phyloP scores from a whole-genome alignment of 331 rosid species.

The Malus hybrid region DNA sequence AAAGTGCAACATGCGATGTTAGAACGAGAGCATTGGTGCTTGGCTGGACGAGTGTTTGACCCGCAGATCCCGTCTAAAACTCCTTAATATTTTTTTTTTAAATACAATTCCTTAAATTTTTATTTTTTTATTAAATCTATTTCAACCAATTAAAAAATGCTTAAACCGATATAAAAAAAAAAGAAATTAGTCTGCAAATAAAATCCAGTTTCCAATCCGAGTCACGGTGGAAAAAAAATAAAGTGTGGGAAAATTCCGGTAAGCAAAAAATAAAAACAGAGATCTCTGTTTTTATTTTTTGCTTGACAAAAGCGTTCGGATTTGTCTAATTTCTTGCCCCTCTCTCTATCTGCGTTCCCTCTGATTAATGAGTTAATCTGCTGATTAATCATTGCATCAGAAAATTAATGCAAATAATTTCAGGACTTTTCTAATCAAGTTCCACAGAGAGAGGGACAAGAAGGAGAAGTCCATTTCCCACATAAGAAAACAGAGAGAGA shows the following conservation, averaged over 20 bases:
- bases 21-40: not conserved
- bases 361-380: not conserved
- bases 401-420: not conserved
- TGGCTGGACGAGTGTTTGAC: slow-evolving; percentile 14
- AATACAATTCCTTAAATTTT: no score
- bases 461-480: not conserved
- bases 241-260: not conserved
- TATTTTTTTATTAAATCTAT: not conserved
- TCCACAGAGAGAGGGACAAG: not conserved
- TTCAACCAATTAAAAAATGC: not conserved
- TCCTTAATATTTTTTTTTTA: no score
- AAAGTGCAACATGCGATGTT: not conserved
- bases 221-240: not conserved
- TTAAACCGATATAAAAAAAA: not conserved
- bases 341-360: not conserved
- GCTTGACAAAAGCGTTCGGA: not conserved
- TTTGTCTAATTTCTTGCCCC: not conserved
- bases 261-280: not conserved
- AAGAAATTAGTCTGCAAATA: not conserved
- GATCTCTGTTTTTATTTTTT: not conserved
- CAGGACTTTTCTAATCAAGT: not conserved
- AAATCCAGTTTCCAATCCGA: not conserved
- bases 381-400: slow-evolving; percentile 2
- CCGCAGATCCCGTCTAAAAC: slow-evolving; percentile 6
- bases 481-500: not conserved